These are phyloP conservation scores for Phytopythium ostracodes DNA, from an alignment of 352 stramenopile species.

Conservation along the genomic window DNA sequence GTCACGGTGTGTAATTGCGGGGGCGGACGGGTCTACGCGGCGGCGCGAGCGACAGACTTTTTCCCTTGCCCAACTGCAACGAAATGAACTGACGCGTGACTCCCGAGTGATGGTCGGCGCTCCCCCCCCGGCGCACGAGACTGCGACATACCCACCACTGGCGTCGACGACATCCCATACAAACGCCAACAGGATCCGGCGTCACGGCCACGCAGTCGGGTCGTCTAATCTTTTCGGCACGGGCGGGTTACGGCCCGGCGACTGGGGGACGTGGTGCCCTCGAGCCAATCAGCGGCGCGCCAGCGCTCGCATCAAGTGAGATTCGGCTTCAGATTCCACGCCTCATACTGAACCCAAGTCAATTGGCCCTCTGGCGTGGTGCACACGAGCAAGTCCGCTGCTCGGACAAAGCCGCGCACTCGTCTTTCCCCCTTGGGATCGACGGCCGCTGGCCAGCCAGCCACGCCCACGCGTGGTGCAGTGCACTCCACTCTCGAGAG, in stretches of 20 bases:
- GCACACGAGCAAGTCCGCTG: not conserved
- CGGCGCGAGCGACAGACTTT: not conserved
- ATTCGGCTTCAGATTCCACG: constrained; percentile 1
- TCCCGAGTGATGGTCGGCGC: not conserved
- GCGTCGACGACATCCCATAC: not conserved
- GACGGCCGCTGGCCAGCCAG: constrained; percentile 7
- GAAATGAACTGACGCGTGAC: not conserved
- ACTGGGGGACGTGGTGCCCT: not conserved
- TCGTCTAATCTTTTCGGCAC: constrained; percentile 3
- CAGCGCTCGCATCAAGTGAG: not conserved
- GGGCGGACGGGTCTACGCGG: too few species aligned
- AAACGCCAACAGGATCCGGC: not conserved
- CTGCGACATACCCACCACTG: constrained; percentile 1
- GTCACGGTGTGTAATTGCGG: not conserved
- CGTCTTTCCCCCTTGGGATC: not conserved
- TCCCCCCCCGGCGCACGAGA: not conserved
- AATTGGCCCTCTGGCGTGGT: constrained; percentile 3
- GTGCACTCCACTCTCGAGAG: not conserved
- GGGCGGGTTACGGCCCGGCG: not conserved
- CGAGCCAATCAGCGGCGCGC: constrained; percentile 16
- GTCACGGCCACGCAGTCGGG: not conserved
- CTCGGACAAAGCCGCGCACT: not conserved
- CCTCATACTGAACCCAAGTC: constrained; percentile 18
- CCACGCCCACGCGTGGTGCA: too few species aligned
- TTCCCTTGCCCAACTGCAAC: not conserved